Base-by-base conservation (phyloP, 805 yeast species). In the Cyberlindnera japonica region DNA sequence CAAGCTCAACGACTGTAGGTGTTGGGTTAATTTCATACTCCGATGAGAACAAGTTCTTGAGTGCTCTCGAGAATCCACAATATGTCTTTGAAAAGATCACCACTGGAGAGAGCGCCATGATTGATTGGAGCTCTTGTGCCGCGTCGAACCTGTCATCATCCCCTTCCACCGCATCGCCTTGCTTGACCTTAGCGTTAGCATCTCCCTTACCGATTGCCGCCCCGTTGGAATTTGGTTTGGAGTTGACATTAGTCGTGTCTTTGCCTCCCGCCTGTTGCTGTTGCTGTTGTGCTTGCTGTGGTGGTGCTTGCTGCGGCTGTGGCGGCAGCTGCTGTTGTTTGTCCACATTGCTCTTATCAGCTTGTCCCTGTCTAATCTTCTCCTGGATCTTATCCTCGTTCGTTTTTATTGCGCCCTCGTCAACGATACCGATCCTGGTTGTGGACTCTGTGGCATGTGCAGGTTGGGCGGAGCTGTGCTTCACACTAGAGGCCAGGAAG, bases 1-100 rank as follows among this genome's bases (percentile, higher is more conserved):
- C 97, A 38, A 91, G 69, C 58, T 91, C 98, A 14, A 91, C 86
- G 39, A 85, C 72, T 6, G 69, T 55, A 3, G 88, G 90, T 23
- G 69, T 64, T 5, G 98, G 99, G 3, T 74, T 70, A 45, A 91
- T 77, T 37, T 72, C 72, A 62, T 86, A 89, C 49, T 77, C 75
- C 16, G 72, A 75, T 15, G 63, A 61, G 33, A 91, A 68, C 32
- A 90, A 65, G 19, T 72, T 69, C 65, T 90, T 93, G 54, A 90
- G 72, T 40, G 68, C 71, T 55, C 73, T 75, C 16, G 95, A 84
- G 62, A 69, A 87, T 22, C 96, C 97, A 65, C 96, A 85, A 55
- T 67, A 56, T 5, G 67, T 63, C 49, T 71, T 71, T 37, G 72
- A 65, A 51, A 79, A 78, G 5, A 85, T 64, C 14, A 79, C 74